Base-by-base conservation (phyloP, 768 basidiomycete genomes). In the Suillus fuscotomentosus region DNA sequence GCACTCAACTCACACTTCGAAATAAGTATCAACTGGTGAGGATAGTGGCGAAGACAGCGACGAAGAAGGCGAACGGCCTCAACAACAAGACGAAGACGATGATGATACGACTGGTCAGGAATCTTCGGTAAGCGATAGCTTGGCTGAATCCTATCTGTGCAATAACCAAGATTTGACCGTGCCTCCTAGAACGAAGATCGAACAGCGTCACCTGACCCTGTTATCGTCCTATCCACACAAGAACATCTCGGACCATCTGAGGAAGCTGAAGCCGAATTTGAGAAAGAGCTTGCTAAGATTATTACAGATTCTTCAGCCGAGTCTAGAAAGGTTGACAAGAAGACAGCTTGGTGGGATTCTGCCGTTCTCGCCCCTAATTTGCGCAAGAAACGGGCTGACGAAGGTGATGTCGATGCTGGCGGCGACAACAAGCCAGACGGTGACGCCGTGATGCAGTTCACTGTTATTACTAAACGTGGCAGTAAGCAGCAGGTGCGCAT, bases 201-300 rank as follows among this genome's bases (percentile, higher is more conserved):
- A 24, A 85, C 91, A 0, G 86, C 90, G 4, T 94, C 93, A 15
- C 94, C 94, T 5, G 94, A 96, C n/a, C 78, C 87, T 57, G 85
- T 91, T 13, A 83, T 95, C 13, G 82, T 95, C 50, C 84, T 89
- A 41, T 87, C 88, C 36, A 77, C 82, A 36, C 86, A 90, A 68
- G 94, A 95, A 71, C 81, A 83, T 63, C 80, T 93, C 47, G 94
- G 94, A 8, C 91, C 93, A 1, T 88, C 91, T 10, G 90, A 94
- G 68, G 95, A 96, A 71, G 94, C 91, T 22, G 92, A 97, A 55
- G 91, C 88, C 2, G 97, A 96, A 41, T 99, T 99, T 71, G 92
- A 90, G 10, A 94, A 94, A 74, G 97, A 99, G 74, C 84, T 99
- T 22, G 95, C 97, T 3, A 98, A 92, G 79, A 88, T 99, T 80